Base-by-base conservation (phyloP, 179 eudicot species). In the Nepenthes alata region DNA sequence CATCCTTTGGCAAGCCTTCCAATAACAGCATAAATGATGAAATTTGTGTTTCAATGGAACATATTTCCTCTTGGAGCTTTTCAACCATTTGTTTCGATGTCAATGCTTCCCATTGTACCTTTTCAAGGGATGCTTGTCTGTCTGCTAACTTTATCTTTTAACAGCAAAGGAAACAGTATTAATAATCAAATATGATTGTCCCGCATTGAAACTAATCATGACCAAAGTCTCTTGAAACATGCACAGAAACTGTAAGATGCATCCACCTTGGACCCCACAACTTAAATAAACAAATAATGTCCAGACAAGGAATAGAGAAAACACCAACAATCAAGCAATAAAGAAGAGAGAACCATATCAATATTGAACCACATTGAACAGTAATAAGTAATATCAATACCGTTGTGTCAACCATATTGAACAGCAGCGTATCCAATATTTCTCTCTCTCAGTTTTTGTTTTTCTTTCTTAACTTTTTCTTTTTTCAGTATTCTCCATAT, bases 121-220 rank as follows among this genome's bases (percentile, higher is more conserved):
- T 89, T 58, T 89, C 98, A 52, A 87, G 69, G 44, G 84, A 86
- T 65, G 97, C 98, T 80, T 89, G 98, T 62, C 78, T 85, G 78
- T 93, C 97, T 60, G 98, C 97, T 64, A 89, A 80, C 76, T 82
- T 87, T 59, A 87, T 75, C 98, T 93, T 76, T 53, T 36, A 13
- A 37, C 2, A 13, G 41, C 0, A 57, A 36, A 52, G 55, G 6
- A 52, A 12, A n/a, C 55, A 13, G 14, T 4, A 5, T 11, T 52
- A 12, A 52, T 13, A 11, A 12, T 11, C 3, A 52, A 52, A 52
- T 14, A 13, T 11, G 15, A 7, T 11, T 52, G 7, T 3, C 55
- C 14, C 5, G 55, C 16, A 52, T 2, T 6, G 3, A 52, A 6
- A 11, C 16, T 52, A 52, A 4, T 11, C 4, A 52, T 41, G 8